These are phyloP conservation scores for Phytophthora uliginosa DNA, from an alignment of 352 stramenopile genomes.

Conservation along the genomic window DNA sequence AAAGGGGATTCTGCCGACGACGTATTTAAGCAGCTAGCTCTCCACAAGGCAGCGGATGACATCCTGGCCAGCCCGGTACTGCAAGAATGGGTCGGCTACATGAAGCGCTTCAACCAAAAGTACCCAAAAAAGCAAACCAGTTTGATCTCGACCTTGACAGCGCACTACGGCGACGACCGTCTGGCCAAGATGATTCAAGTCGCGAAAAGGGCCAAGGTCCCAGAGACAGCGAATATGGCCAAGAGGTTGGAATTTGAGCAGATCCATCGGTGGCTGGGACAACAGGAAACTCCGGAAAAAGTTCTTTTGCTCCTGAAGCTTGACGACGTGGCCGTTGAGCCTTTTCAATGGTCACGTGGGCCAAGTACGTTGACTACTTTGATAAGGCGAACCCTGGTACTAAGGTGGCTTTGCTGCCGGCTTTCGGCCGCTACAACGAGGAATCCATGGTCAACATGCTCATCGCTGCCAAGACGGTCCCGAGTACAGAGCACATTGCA, in stretches of 20 bases:
- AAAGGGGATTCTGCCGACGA: neutral
- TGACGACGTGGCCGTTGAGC: neutral
- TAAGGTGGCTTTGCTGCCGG: conserved; percentile 1
- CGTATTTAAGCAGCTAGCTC: neutral
- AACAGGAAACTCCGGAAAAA: conserved; percentile 2
- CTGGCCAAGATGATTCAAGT: conserved; percentile 21
- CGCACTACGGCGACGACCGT: conserved; percentile 22
- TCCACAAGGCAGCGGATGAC: neutral
- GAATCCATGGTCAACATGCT: conserved; percentile 21
- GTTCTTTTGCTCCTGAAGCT: conserved; percentile 6
- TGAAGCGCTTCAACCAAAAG: conserved; percentile 28
- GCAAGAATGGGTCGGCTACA: conserved; percentile 15
- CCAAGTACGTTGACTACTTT: conserved; percentile 17
- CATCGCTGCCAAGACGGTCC: conserved; percentile 3
- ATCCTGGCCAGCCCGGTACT: conserved; percentile 5
- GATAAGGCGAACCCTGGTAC: conserved; percentile 16
- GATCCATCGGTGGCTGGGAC: neutral
- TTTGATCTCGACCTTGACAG: conserved; percentile 15
- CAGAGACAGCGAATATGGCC: neutral
- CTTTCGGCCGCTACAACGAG: conserved; percentile 10
- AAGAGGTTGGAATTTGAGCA: conserved; percentile 15
- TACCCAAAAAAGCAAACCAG: conserved; percentile 15
- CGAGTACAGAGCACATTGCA: neutral
- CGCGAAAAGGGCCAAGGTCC: conserved; percentile 16
- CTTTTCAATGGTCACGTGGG: conserved; percentile 15